A percentile compares a stretch with the other conserved stretches of the same genome.
These are phyloP conservation scores for Fusarium mangiferae DNA, from an alignment of 2,329 filamentous ascomycete genomes.

Conservation along the genomic window DNA sequence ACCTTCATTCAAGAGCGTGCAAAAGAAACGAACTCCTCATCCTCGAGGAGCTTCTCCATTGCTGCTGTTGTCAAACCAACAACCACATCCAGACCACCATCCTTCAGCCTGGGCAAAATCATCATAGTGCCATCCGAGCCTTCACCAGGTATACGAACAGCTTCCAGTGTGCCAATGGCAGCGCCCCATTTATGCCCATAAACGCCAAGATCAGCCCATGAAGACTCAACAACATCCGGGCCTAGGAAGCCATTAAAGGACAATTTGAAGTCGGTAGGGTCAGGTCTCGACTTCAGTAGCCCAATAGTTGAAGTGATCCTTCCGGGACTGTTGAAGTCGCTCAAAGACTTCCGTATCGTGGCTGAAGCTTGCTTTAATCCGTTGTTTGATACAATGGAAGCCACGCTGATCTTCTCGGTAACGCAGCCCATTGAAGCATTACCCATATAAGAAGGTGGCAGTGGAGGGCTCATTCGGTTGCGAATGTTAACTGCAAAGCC, in stretches of 20 bases:
- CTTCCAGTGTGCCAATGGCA: neutral
- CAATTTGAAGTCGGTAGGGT: neutral
- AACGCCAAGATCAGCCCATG: neutral
- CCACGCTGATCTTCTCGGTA: neutral
- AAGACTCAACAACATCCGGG: neutral
- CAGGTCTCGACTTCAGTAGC: neutral
- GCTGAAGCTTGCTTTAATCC: neutral
- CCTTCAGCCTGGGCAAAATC: neutral
- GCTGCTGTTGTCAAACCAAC: neutral
- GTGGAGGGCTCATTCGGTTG: neutral
- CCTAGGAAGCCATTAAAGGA: neutral
- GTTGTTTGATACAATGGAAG: neutral
- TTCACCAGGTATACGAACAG: neutral
- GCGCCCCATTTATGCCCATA: neutral
- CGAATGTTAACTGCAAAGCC: neutral
- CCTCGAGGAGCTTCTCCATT: neutral
- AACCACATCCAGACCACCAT: neutral
- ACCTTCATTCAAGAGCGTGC: neutral
- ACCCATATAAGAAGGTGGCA: neutral
- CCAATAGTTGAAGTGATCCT: neutral
- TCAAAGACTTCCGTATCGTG: neutral
- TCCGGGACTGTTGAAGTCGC: neutral
- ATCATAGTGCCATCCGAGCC: neutral
- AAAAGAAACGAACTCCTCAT: neutral
- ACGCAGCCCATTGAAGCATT: neutral